phyloP scores from a whole-genome alignment of 2,329 filamentous ascomycete species.

The Calonectria hongkongensis region DNA sequence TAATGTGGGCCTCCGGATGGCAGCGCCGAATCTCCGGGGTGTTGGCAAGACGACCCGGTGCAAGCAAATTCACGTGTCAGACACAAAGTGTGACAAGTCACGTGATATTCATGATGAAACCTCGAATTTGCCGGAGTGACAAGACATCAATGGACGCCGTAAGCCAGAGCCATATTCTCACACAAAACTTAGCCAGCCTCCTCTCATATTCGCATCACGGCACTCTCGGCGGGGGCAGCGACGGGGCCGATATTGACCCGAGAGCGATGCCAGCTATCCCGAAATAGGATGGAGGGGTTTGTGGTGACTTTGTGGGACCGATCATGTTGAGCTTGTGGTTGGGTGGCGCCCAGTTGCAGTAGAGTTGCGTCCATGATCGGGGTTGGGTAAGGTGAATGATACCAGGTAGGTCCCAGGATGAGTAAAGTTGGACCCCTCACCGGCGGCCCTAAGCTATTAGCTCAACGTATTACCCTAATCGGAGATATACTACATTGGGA shows the following conservation, averaged over 20 bases:
- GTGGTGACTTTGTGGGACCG: conserved; percentile 18
- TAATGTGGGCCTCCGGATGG: conserved; percentile 47
- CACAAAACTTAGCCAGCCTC: not conserved
- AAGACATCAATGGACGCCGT: not conserved
- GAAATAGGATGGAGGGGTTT: conserved; percentile 40
- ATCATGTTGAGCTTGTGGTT: conserved; percentile 35
- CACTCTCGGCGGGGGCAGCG: not conserved
- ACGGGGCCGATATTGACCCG: conserved; percentile 40
- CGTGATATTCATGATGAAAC: conserved; percentile 9
- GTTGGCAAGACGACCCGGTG: conserved; percentile 29
- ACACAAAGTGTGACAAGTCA: not conserved
- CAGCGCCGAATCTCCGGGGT: conserved; percentile 51
- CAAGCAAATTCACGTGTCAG: conserved; percentile 46
- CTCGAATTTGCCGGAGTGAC: not conserved
- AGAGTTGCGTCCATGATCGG: conserved; percentile 21
- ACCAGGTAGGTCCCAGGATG: conserved; percentile 6
- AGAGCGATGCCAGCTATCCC: conserved; percentile 37
- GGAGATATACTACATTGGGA: conserved; percentile 36
- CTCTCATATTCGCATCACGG: too few relatives aligned
- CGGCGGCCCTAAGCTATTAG: conserved; percentile 27
- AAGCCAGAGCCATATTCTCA: too few relatives aligned
- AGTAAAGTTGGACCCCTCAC: conserved; percentile 28
- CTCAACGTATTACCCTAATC: conserved; percentile 39
- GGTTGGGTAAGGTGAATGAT: conserved; percentile 24
- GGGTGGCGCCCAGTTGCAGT: conserved; percentile 23